Percentiles rank a stretch among this genome's conserved stretches.
Conservation (phyloP, 2,329 filamentous ascomycete genomes). For the Colletotrichum echinochloae region DNA sequence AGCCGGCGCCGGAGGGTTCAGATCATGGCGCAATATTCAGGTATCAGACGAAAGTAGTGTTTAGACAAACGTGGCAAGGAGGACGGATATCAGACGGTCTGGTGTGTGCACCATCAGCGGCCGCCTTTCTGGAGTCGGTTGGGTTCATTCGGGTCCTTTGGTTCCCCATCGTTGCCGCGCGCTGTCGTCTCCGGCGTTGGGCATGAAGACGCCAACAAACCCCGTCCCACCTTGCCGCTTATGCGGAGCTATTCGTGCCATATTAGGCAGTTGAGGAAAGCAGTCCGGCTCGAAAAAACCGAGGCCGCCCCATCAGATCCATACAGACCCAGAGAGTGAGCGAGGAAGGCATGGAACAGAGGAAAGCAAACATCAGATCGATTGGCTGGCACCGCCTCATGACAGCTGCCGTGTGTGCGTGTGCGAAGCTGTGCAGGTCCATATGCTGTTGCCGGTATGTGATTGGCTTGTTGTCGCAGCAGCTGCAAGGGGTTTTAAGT, state of each 20-base stretch:
- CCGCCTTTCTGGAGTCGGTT: background rate
- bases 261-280: background rate
- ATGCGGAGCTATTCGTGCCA: background rate
- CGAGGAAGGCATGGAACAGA: background rate
- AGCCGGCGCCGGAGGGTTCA: background rate
- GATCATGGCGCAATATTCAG: background rate
- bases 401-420: constrained; percentile 5
- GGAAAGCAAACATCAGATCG: background rate
- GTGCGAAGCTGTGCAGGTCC: background rate
- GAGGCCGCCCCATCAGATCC: too few species aligned
- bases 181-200: background rate
- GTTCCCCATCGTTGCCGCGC: background rate
- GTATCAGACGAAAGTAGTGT: background rate
- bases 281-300: background rate
- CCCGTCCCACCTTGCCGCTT: background rate
- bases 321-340: too few species aligned
- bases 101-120: background rate
- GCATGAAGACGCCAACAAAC: background rate
- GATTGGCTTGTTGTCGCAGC: constrained; percentile 23
- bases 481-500: constrained; percentile 39
- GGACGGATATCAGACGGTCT: background rate
- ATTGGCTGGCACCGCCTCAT: background rate
- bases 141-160: background rate
- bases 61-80: background rate
- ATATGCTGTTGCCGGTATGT: constrained; percentile 1